These are phyloP conservation scores for Corchorus capsularis DNA, from an alignment of 345 rosid species.

Conservation along the genomic window DNA sequence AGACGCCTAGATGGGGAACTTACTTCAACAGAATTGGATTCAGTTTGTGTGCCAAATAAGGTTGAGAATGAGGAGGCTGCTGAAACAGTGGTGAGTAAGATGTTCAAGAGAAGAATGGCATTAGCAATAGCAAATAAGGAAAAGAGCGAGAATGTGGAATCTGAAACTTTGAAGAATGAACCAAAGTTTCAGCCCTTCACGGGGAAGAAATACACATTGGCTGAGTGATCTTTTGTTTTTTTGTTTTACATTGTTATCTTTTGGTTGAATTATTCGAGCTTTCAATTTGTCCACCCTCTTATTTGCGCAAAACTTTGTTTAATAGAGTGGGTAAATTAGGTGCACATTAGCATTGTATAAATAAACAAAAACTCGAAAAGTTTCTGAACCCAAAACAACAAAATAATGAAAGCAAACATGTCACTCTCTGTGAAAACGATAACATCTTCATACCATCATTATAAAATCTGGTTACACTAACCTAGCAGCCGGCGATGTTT, in stretches of 20 bases:
- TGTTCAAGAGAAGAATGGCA: not conserved
- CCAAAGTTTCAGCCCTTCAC: not conserved
- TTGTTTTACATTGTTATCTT: not conserved
- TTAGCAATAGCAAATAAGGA: not conserved
- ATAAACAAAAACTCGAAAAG: not conserved
- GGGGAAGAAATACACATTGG: constrained; percentile 2
- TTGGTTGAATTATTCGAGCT: not conserved
- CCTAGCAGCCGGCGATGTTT: not conserved
- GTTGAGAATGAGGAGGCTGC: not conserved
- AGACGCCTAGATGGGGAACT: not conserved
- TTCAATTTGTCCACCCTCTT: not conserved
- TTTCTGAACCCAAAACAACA: not conserved
- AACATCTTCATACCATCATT: not conserved
- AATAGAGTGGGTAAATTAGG: not conserved
- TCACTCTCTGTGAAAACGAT: not conserved
- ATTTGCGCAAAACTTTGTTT: too few relatives aligned
- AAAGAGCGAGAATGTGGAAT: not conserved
- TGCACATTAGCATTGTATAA: not conserved
- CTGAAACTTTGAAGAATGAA: not conserved
- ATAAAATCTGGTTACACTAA: not conserved
- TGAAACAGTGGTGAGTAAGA: not conserved
- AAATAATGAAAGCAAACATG: not conserved
- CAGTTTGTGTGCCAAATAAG: not conserved
- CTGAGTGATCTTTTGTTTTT: not conserved
- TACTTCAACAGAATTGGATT: not conserved